Conservation (phyloP, 495 filamentous ascomycete species). For the Opeltia flavorubescens region DNA sequence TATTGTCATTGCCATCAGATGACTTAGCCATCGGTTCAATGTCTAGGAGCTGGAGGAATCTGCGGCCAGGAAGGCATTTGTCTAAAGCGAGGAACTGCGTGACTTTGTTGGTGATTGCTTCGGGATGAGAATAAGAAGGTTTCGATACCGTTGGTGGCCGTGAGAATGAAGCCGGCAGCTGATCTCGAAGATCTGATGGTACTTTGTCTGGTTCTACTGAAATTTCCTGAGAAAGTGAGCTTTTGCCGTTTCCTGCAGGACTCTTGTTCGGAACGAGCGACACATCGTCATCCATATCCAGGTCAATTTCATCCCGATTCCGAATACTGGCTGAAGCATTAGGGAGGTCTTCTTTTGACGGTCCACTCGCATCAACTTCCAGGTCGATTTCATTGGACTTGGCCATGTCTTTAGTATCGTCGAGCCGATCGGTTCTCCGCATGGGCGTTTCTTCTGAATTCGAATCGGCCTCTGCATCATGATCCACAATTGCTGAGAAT, state of each 20-base stretch:
- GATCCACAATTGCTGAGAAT: constrained; percentile 57
- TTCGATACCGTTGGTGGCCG: constrained; percentile 19
- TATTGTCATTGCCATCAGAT: constrained; percentile 6
- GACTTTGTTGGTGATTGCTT: constrained; percentile 52
- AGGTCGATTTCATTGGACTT: constrained; percentile 22
- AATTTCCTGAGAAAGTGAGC: constrained; percentile 1
- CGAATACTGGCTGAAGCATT: constrained; percentile 4
- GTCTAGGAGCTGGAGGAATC: constrained; percentile 70
- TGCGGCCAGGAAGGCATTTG: constrained; percentile 62
- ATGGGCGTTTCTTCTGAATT: neutral
- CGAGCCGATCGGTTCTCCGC: neutral
- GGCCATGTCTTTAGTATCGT: neutral
- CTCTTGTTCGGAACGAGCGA: neutral
- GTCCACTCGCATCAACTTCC: constrained; percentile 13
- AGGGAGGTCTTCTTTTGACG: neutral
- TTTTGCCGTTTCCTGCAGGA: too few relatives aligned
- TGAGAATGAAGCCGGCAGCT: constrained; percentile 52
- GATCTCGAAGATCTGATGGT: constrained; percentile 44
- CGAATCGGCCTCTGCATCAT: constrained; percentile 27
- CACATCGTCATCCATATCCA: constrained; percentile 33
- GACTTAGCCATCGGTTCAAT: constrained; percentile 30
- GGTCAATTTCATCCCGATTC: constrained; percentile 38
- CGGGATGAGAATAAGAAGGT: constrained; percentile 27
- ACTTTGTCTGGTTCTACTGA: constrained; percentile 17
- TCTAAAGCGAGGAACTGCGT: constrained; percentile 82